Percentiles rank a stretch among this genome's conserved stretches.
phyloP scores from a whole-genome alignment of 2,329 filamentous ascomycete species.

The Pseudogymnoascus sp. region DNA sequence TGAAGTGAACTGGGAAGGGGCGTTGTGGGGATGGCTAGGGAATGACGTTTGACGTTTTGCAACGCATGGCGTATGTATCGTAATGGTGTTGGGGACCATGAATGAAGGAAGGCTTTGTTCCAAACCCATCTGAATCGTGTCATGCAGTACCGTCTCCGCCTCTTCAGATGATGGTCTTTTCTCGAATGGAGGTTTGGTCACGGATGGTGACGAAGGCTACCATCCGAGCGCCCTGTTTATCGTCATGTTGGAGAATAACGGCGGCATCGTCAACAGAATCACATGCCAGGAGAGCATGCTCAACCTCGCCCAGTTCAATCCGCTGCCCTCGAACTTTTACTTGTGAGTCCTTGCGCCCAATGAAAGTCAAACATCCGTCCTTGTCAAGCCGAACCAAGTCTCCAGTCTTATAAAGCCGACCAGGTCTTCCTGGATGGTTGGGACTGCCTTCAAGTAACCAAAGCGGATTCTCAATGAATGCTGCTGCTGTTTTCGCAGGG shows the following conservation, averaged over 20 bases:
- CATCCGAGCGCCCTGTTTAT: too few species aligned
- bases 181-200: too few species aligned
- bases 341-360: slow-evolving; percentile 57
- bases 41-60: neutral
- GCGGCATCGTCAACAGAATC: too few species aligned
- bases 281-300: neutral
- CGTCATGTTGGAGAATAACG: too few species aligned
- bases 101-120: too few species aligned
- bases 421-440: neutral
- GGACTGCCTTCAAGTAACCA: slow-evolving; percentile 18
- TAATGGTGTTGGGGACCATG: too few species aligned
- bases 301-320: slow-evolving; percentile 58
- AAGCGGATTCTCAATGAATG: slow-evolving; percentile 30
- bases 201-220: too few species aligned
- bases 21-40: neutral
- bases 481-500: slow-evolving; percentile 27
- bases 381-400: slow-evolving; percentile 41
- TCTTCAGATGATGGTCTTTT: too few species aligned
- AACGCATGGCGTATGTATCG: neutral
- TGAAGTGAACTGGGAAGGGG: neutral
- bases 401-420: slow-evolving; percentile 25
- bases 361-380: slow-evolving; percentile 52
- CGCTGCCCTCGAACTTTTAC: slow-evolving; percentile 58
- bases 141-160: too few species aligned
- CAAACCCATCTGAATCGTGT: too few species aligned